Conservation (phyloP, 2,329 filamentous ascomycete genomes). For the Calcarisporium arbuscula region DNA sequence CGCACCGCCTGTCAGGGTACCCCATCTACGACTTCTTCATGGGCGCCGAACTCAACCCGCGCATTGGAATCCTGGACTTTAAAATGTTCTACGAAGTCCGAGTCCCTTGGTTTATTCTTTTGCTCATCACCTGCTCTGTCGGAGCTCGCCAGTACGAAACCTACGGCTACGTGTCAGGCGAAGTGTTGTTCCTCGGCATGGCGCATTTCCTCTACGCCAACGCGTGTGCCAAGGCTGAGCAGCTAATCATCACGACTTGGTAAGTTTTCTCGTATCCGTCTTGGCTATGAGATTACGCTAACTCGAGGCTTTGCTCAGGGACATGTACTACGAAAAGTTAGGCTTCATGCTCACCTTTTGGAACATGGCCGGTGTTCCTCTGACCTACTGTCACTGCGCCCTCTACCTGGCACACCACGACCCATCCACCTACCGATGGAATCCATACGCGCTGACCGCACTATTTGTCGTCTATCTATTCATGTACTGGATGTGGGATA, state of each 20-base stretch:
- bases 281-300: too few relatives aligned
- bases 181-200: constrained; percentile 75
- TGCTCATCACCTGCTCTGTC: constrained; percentile 66
- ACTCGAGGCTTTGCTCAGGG: constrained; percentile 44
- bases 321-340: constrained; percentile 95
- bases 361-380: constrained; percentile 85
- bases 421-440: constrained; percentile 70
- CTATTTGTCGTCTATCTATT: constrained; percentile 67
- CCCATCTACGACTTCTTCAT: constrained; percentile 37
- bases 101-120: constrained; percentile 85
- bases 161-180: constrained; percentile 75
- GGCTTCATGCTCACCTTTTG: constrained; percentile 97
- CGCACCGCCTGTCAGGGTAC: constrained; percentile 75
- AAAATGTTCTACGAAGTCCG: constrained; percentile 70
- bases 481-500: constrained; percentile 87
- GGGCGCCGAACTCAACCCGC: constrained; percentile 39
- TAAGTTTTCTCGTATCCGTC: too few relatives aligned
- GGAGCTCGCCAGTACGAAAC: constrained; percentile 74
- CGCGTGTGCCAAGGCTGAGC: constrained; percentile 84
- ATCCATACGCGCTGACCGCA: constrained; percentile 55
- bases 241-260: constrained; percentile 80
- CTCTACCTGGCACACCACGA: constrained; percentile 80
- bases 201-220: constrained; percentile 88
- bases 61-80: constrained; percentile 37
- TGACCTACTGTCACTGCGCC: constrained; percentile 88